These are phyloP conservation scores for Colletotrichum sp. DNA, from an alignment of 2,329 filamentous ascomycete genomes.

Conservation along the genomic window DNA sequence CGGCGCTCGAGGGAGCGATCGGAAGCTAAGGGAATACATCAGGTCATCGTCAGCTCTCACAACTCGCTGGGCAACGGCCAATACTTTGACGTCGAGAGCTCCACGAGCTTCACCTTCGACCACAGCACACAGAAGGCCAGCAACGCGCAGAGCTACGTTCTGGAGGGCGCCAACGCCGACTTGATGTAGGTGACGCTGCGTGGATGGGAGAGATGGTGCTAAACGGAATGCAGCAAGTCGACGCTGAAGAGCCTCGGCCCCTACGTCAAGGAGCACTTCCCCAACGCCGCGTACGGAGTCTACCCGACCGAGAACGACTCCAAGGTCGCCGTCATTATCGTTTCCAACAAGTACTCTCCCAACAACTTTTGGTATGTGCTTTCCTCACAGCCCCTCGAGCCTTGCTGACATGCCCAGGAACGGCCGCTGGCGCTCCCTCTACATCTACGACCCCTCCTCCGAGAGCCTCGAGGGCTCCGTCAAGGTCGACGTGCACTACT, in stretches of 20 bases:
- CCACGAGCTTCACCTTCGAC: conserved; percentile 88
- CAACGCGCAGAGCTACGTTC: conserved; percentile 75
- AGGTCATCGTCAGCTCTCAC: conserved; percentile 86
- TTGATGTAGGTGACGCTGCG: conserved; percentile 69
- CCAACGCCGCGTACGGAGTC: conserved; percentile 79
- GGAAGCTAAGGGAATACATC: conserved; percentile 19
- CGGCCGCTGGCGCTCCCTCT: conserved; percentile 92
- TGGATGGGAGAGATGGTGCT: conserved; percentile 14
- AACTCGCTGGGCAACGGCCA: conserved; percentile 81
- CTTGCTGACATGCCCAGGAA: conserved; percentile 65
- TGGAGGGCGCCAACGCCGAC: conserved; percentile 79
- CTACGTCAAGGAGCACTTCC: conserved; percentile 89
- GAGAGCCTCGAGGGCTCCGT: conserved; percentile 76
- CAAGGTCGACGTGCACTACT: conserved; percentile 98
- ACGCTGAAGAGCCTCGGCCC: conserved; percentile 77
- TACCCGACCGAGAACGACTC: conserved; percentile 81
- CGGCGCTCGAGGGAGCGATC: neutral
- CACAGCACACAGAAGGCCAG: conserved; percentile 88
- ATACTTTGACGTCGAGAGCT: conserved; percentile 90
- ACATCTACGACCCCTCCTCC: conserved; percentile 76
- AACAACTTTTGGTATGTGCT: conserved; percentile 87
- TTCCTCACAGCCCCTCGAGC: neutral
- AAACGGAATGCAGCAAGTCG: conserved; percentile 68
- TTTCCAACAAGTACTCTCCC: conserved; percentile 96
- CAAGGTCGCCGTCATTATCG: conserved; percentile 80